Conservation (phyloP, 345 rosid genomes). For the Lumnitzera littorea region DNA sequence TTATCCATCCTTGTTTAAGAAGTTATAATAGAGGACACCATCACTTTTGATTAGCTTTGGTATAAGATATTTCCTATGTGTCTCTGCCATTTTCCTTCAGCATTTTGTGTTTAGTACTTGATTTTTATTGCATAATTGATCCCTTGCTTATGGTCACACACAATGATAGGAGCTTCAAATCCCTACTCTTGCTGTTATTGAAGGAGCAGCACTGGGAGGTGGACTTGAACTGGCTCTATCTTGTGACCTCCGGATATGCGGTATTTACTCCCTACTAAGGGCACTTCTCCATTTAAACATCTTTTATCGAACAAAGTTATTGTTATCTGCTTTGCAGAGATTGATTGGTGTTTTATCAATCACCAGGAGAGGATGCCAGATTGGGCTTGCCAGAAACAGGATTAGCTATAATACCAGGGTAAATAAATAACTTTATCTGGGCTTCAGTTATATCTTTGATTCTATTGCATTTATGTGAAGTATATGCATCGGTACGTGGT, state of each 20-base stretch:
- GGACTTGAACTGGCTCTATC: conserved; percentile 96
- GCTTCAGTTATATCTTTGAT: too few relatives aligned
- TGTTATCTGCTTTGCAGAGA: neutral
- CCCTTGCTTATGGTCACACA: neutral
- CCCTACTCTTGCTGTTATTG: conserved; percentile 84
- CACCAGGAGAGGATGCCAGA: conserved; percentile 65
- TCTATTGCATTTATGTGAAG: too few relatives aligned
- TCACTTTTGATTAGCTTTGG: too few relatives aligned
- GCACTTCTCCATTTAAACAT: neutral
- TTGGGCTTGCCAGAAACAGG: conserved; percentile 96
- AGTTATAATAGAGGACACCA: too few relatives aligned
- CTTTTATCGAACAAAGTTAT: neutral
- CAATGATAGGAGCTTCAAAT: conserved; percentile 47
- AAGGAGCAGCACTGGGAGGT: conserved; percentile 92
- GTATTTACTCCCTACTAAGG: conserved; percentile 25
- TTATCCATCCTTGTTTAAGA: too few relatives aligned
- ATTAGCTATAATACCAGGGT: conserved; percentile 97
- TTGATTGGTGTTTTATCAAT: neutral
- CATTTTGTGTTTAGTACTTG: too few relatives aligned
- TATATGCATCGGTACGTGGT: too few relatives aligned
- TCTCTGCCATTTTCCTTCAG: too few relatives aligned
- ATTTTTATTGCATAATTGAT: too few relatives aligned
- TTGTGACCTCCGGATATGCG: conserved; percentile 88
- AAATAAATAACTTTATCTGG: conserved; percentile 1
- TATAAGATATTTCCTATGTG: too few relatives aligned